Conservation (phyloP, 1,284 basidiomycete species). For the Rhodotorula mucilaginosa region DNA sequence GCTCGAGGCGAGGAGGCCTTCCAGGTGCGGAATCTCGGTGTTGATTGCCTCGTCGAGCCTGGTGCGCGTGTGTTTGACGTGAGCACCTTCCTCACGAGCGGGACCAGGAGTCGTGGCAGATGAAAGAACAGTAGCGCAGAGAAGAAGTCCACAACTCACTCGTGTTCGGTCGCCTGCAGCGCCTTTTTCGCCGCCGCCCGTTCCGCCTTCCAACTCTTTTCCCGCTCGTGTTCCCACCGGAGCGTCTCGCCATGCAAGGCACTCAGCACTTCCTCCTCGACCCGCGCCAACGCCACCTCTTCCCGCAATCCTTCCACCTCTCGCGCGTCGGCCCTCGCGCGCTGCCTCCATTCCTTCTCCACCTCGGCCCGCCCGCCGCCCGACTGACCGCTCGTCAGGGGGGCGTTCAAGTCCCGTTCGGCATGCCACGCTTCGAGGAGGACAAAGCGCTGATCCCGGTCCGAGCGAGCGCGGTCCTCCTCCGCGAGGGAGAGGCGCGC, state of each 20-base stretch:
- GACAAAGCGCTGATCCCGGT: conserved; percentile 1
- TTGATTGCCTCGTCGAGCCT: conserved; percentile 31
- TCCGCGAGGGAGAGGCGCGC: neutral
- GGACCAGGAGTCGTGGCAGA: neutral
- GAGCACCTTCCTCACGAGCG: neutral
- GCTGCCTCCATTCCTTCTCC: conserved; percentile 40
- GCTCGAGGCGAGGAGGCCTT: conserved; percentile 1
- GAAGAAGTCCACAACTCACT: conserved; percentile 25
- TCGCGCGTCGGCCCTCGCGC: conserved; percentile 31
- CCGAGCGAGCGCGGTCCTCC: neutral
- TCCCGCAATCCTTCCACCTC: conserved; percentile 21
- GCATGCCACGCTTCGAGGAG: neutral
- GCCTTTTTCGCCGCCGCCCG: conserved; percentile 7
- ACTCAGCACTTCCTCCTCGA: neutral
- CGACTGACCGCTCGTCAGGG: neutral
- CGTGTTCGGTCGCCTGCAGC: conserved; percentile 14
- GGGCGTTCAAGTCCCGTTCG: conserved; percentile 9
- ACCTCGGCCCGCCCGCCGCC: neutral
- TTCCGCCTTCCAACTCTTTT: conserved; percentile 4
- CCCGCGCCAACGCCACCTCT: neutral
- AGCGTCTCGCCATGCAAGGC: neutral
- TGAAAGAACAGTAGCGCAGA: too few species aligned
- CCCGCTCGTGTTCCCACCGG: conserved; percentile 7
- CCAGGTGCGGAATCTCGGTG: conserved; percentile 24
- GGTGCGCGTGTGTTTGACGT: neutral